phyloP scores from a whole-genome alignment of 768 basidiomycete species.

The Postia placenta region DNA sequence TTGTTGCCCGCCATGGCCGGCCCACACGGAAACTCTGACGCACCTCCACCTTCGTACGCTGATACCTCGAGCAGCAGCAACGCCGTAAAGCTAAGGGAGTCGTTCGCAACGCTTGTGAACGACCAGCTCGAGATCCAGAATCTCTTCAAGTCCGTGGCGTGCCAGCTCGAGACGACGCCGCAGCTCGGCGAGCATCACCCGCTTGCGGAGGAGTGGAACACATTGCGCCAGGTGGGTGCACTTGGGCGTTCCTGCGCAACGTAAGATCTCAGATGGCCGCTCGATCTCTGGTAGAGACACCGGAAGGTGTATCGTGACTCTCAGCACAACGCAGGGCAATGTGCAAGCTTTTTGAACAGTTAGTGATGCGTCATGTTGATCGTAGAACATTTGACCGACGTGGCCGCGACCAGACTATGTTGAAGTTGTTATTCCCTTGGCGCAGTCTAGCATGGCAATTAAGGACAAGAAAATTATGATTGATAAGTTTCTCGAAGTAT shows the following conservation, averaged over 20 bases:
- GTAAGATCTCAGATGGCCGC: not conserved
- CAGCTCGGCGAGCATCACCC: slow-evolving; percentile 19
- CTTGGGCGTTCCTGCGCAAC: not conserved
- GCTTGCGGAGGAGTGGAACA: slow-evolving; percentile 19
- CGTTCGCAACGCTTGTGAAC: slow-evolving; percentile 16
- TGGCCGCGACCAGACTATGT: slow-evolving; percentile 17
- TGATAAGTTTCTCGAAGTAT: slow-evolving; percentile 22
- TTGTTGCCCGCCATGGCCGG: not conserved
- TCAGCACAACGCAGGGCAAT: slow-evolving; percentile 22
- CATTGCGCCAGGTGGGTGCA: slow-evolving; percentile 16
- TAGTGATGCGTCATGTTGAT: not conserved
- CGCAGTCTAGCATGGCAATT: slow-evolving; percentile 13
- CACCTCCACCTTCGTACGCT: not conserved
- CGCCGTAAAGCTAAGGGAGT: slow-evolving; percentile 13
- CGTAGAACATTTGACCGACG: not conserved
- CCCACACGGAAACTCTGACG: not conserved
- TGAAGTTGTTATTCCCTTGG: slow-evolving; percentile 20
- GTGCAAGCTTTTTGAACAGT: slow-evolving; percentile 23
- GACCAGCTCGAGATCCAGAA: slow-evolving; percentile 23
- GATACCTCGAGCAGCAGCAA: not conserved
- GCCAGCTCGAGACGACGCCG: slow-evolving; percentile 20
- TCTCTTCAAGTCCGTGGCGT: slow-evolving; percentile 21
- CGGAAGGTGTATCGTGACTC: slow-evolving; percentile 21
- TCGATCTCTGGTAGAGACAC: slow-evolving; percentile 12
- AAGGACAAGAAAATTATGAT: slow-evolving; percentile 23